Conservation (phyloP, 108 stramenopile genomes). For the Nitzschia palea region DNA sequence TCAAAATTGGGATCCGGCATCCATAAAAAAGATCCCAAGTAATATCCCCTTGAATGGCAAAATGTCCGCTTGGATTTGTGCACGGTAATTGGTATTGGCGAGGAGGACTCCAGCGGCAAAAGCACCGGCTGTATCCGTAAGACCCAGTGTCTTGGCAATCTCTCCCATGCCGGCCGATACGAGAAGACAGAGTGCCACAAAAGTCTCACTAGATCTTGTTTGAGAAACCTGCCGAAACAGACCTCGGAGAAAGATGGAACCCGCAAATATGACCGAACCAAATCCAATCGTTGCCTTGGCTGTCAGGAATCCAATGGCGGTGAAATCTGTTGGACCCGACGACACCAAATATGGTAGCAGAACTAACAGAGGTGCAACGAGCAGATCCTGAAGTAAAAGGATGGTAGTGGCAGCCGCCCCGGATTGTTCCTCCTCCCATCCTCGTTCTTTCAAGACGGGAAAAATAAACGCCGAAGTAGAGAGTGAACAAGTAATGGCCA, state of each 20-base stretch:
- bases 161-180: slow-evolving; percentile 71
- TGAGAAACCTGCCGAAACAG: slow-evolving; percentile 56
- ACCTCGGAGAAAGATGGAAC: slow-evolving; percentile 42
- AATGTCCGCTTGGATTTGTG: slow-evolving; percentile 80
- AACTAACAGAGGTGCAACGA: slow-evolving; percentile 74
- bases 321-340: slow-evolving; percentile 52
- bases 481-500: slow-evolving; percentile 60
- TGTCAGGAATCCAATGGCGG: slow-evolving; percentile 59
- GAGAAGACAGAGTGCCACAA: slow-evolving; percentile 66
- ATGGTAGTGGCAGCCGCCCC: slow-evolving; percentile 68
- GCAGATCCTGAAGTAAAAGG: slow-evolving; percentile 70
- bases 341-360: slow-evolving; percentile 61
- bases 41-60: slow-evolving; percentile 76
- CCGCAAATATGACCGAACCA: slow-evolving; percentile 54
- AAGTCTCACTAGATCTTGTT: slow-evolving; percentile 68
- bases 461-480: slow-evolving; percentile 77
- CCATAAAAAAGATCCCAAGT: slow-evolving; percentile 80
- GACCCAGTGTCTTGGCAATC: slow-evolving; percentile 56
- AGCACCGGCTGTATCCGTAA: slow-evolving; percentile 74
- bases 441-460: slow-evolving; percentile 65
- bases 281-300: slow-evolving; percentile 73
- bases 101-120: slow-evolving; percentile 83
- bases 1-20: slow-evolving; percentile 71
- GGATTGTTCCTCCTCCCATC: slow-evolving; percentile 58
- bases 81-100: slow-evolving; percentile 71